Evolutionary conservation across 805 yeast genomes (phyloP), one percentile per base, ranked within the genome.

Genomic region (Metschnikowia rubicola): DNA sequence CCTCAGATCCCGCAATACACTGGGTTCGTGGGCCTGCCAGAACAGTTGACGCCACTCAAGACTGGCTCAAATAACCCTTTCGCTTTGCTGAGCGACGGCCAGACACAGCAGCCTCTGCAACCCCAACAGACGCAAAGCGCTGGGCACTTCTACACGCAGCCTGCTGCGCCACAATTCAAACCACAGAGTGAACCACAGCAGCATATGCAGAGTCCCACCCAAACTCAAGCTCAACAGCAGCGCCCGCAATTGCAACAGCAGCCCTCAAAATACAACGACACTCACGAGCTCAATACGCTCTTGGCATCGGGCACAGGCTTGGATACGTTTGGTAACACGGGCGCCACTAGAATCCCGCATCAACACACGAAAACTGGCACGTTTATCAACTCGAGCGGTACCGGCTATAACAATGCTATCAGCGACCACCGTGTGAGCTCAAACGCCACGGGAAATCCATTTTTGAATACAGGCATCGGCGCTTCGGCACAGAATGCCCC

Each of bases 261-360:
- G n/a, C 52, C 51, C 60, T 70, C 76, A 11, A 64, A 63, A 50
- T 69, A 56, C 54, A 66, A 68, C 51, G 75, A 71, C 41, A 59
- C 67, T 68, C 79, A 75, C 73, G 91, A 87, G 50, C 77, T 92
- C 61, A 90, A 90, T 69, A 77, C 79, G 44, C 73, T 91, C 45
- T 72, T 92, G 54, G 88, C 94, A 10, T 79, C 81, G 37, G 97
- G 96, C 29, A 88, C 96, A 0, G 97, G 96, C 30, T 74, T 89
- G 47, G 99, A 91, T 69, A 91, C 97, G 0, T 94, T 88, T 65
- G 96, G 96, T 63, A 89, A 88, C 66, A 82, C 86, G 13, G 96
- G 96, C 45, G 84, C 81, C 17, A 65, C 81, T 8, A 83, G 97
- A 70, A 79, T 92, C 46, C 96, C 98, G 3, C 95, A 96, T 39